phyloP scores from a whole-genome alignment of 805 yeast genomes.

The Candida patagonica region DNA sequence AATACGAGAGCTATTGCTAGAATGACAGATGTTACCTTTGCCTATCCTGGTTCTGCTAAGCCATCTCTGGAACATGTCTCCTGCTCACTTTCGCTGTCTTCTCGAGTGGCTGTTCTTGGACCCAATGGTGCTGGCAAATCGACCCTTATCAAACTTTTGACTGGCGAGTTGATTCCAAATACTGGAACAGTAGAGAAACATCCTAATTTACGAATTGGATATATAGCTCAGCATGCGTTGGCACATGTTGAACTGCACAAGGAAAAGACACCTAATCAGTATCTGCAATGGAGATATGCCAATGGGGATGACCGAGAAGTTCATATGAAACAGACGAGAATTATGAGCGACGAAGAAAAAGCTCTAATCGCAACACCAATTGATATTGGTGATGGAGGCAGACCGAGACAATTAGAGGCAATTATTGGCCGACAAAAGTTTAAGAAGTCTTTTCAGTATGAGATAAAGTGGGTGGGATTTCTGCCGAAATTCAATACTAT shows the following conservation, averaged over 20 bases:
- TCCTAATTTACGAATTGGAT: constrained; percentile 95
- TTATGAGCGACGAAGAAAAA: constrained; percentile 68
- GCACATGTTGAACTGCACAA: constrained; percentile 96
- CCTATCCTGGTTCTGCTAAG: constrained; percentile 82
- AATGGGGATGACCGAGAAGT: constrained; percentile 98
- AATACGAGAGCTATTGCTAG: constrained; percentile 90
- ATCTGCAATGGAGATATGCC: constrained; percentile 95
- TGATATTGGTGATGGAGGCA: constrained; percentile 78
- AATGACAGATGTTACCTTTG: constrained; percentile 73
- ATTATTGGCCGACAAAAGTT: constrained; percentile 94
- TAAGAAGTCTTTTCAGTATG: constrained; percentile 95
- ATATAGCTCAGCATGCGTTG: constrained; percentile 97
- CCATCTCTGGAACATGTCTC: constrained; percentile 75
- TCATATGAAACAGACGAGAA: constrained; percentile 83
- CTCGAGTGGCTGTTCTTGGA: constrained; percentile 93
- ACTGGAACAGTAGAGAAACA: constrained; percentile 92
- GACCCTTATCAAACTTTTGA: constrained; percentile 83
- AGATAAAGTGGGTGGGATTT: constrained; percentile 88
- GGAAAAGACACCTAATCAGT: constrained; percentile 96
- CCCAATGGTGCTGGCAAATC: constrained; percentile 99
- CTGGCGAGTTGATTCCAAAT: constrained; percentile 84
- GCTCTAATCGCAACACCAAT: constrained; percentile 68
- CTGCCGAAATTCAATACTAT: constrained; percentile 89
- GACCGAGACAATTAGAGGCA: constrained; percentile 83
- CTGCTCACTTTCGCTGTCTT: constrained; percentile 87